Percentiles rank a stretch among this genome's conserved stretches.
phyloP scores from a whole-genome alignment of 768 basidiomycete species.

The Coprinopsis sp. region DNA sequence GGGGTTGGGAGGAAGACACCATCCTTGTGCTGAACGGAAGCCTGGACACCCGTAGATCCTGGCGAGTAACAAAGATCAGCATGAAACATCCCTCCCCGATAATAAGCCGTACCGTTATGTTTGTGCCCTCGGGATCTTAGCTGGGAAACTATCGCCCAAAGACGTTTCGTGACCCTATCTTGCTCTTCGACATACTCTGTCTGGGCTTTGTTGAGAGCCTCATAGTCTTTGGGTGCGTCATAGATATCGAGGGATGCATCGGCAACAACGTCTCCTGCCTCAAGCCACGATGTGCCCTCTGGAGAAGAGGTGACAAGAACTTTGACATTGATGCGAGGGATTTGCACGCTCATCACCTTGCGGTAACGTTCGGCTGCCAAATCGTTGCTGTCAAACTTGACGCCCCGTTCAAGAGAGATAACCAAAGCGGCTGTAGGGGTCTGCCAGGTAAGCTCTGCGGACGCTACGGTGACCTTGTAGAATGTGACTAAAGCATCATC shows the following conservation, averaged over 20 bases:
- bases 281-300: conserved; percentile 55
- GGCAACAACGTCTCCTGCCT: conserved; percentile 49
- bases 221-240: conserved; percentile 55
- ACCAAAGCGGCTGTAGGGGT: conserved; percentile 51
- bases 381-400: conserved; percentile 71
- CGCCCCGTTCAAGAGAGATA: conserved; percentile 51
- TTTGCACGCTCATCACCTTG: conserved; percentile 54
- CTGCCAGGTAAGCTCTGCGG: conserved; percentile 53
- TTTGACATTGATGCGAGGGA: conserved; percentile 48
- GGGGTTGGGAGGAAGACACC: no score
- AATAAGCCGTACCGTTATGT: no score
- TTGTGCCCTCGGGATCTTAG: conserved; percentile 13
- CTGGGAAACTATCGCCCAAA: conserved; percentile 45
- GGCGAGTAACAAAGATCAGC: no score
- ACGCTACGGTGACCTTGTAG: conserved; percentile 57
- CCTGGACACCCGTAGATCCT: no score
- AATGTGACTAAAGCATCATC: conserved; percentile 64
- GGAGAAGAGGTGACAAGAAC: conserved; percentile 42
- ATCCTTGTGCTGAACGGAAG: no score
- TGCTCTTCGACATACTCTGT: conserved; percentile 63
- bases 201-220: conserved; percentile 47
- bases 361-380: conserved; percentile 63
- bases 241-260: conserved; percentile 70
- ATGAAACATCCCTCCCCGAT: no score
- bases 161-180: conserved; percentile 65